Conservation (phyloP, 139 green algal species). For the Trebouxia sp. region DNA sequence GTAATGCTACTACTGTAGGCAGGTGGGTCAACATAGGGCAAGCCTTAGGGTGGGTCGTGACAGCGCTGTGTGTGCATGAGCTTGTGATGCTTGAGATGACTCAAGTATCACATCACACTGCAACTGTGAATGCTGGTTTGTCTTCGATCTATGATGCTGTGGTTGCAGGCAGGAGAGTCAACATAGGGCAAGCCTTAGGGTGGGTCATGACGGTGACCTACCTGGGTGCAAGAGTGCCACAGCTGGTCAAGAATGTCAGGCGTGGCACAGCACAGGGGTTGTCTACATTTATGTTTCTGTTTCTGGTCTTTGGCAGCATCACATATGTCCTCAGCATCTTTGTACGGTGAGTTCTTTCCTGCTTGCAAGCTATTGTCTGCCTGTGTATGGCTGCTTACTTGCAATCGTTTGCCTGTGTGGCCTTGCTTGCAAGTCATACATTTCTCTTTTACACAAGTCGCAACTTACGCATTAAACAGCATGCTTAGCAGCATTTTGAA, state of each 20-base stretch:
- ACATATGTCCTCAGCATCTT: constrained; percentile 21
- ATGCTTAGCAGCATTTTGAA: no score
- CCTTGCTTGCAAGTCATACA: no score
- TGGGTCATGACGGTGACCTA: constrained; percentile 14
- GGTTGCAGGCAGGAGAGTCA: background rate
- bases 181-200: background rate
- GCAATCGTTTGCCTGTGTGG: background rate
- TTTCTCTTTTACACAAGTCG: no score
- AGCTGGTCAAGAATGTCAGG: background rate
- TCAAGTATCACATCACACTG: no score
- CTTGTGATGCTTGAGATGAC: background rate
- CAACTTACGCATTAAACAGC: no score
- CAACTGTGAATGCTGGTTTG: no score
- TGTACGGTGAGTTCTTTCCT: background rate
- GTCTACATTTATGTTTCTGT: constrained; percentile 1
- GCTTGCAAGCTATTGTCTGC: background rate
- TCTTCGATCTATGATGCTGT: no score
- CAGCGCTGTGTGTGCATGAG: background rate
- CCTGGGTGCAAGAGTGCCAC: background rate
- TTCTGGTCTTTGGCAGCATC: background rate
- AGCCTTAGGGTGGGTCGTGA: background rate
- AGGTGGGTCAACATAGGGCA: background rate
- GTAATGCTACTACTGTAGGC: background rate
- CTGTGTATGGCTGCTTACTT: background rate
- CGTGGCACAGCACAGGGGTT: background rate